phyloP scores from a whole-genome alignment of 345 rosid species.

The Sisymbrium irio region DNA sequence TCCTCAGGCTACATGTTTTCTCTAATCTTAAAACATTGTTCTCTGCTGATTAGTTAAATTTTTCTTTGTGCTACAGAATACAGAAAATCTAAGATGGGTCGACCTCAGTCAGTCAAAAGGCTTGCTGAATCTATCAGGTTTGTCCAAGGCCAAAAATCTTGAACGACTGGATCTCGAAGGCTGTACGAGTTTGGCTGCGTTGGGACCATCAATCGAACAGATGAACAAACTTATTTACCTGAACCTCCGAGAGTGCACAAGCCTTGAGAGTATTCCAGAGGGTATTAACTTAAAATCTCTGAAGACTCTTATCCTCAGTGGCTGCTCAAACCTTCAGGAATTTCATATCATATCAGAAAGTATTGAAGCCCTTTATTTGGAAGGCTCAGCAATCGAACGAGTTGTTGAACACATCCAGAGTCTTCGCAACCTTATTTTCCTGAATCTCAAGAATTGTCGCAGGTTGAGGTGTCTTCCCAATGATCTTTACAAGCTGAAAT shows the following conservation, averaged over 20 bases:
- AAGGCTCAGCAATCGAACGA: conserved; percentile 24
- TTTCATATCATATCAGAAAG: conserved; percentile 28
- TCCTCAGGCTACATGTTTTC: not conserved
- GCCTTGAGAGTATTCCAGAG: conserved; percentile 20
- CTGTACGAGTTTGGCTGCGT: conserved; percentile 25
- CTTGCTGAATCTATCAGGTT: conserved; percentile 27
- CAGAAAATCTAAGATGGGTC: conserved; percentile 27
- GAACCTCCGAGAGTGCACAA: conserved; percentile 26
- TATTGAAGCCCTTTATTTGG: conserved; percentile 21
- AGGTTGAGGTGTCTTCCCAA: conserved; percentile 24
- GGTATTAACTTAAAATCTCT: conserved; percentile 1
- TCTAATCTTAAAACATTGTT: not conserved
- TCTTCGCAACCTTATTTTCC: conserved; percentile 14
- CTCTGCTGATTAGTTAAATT: not conserved
- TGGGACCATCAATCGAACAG: not conserved
- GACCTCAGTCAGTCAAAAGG: conserved; percentile 23
- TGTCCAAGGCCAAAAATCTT: conserved; percentile 30
- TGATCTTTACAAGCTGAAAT: conserved; percentile 27
- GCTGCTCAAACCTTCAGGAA: conserved; percentile 27
- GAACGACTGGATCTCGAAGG: conserved; percentile 24
- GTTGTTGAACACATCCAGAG: conserved; percentile 22
- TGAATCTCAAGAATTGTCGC: conserved; percentile 29
- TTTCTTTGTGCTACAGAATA: conserved; percentile 13
- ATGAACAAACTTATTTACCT: conserved; percentile 25
- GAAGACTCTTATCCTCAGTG: conserved; percentile 25